Evolutionary conservation across 345 rosid genomes (phyloP), one percentile per base, ranked within the genome.

Genomic region (Salix suchowensis): DNA sequence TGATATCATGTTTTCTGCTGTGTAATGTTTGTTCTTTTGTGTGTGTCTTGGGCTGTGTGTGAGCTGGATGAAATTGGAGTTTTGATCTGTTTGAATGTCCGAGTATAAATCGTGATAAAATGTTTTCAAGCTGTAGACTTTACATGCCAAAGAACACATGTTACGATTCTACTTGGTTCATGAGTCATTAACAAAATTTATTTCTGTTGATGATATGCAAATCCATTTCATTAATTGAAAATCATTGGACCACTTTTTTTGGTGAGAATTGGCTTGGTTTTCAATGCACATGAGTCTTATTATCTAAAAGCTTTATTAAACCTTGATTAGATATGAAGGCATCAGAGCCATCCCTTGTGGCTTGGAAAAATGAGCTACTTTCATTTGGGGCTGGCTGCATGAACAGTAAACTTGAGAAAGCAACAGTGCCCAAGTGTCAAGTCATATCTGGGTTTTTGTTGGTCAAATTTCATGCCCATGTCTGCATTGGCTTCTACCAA

Each of bases 21-120:
- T 72, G 7, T 37, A 28, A 36, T 26, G 11, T 68, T 74, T 36
- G 9, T 54, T 40, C 54, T 55, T 34, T 42, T 24, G 24, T 65
- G 39, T 68, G 72, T 42, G 23, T 72, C 19, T 72, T 60, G 34
- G 14, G n/a, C 21, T 76, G 7, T 24, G 21, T 32, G 15, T 23
- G 70, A 62, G 18, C 60, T 9, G 62, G 62, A 66, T 66, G 48
- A 71, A 50, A 48, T 7, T 50, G 77, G 65, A 65, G 28, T 67
- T 67, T n/a, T 68, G 71, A 68, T 40, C 71, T 42, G 54, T 18
- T 18, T 66, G 24, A 40, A 9, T 19, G 54, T 13, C 46, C 16
- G 14, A 23, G 44, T 39, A 16, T 58, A 58, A n/a, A n/a, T 58
- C 62, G 14, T 23, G 62, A 26, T 24, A 58, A 58, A 58, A n/a